Conservation (phyloP, 495 filamentous ascomycete genomes). For the Podospora pseudocomata region DNA sequence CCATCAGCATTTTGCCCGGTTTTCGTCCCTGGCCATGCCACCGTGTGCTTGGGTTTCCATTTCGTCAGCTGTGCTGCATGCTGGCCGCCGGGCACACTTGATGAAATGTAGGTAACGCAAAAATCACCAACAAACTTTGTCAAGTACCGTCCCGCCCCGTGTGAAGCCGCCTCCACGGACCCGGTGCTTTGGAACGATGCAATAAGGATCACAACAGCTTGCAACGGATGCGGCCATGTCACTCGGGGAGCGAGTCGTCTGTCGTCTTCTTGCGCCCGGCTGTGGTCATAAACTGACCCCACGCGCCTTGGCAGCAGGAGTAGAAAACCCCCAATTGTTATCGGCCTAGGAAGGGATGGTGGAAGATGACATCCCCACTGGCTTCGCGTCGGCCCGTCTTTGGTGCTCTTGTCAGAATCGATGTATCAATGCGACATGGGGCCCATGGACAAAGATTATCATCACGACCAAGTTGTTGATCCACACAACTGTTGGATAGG, state of each 20-base stretch:
- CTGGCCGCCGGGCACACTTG: background rate
- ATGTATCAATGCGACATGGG: background rate
- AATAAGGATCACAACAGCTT: background rate
- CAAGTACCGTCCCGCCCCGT: slow-evolving; percentile 5
- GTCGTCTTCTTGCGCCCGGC: background rate
- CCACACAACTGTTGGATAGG: background rate
- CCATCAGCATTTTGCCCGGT: background rate
- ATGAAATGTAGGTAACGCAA: background rate
- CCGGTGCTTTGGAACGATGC: slow-evolving; percentile 11
- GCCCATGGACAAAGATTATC: background rate
- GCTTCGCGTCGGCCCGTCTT: slow-evolving; percentile 9
- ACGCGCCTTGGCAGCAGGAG: background rate
- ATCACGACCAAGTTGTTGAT: background rate
- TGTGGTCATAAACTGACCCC: background rate
- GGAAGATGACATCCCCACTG: background rate
- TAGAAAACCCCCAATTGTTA: background rate
- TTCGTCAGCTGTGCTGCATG: background rate
- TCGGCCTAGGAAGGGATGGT: background rate
- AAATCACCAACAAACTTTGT: slow-evolving; percentile 11
- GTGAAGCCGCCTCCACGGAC: slow-evolving; percentile 4
- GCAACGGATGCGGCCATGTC: background rate
- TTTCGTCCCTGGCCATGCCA: background rate
- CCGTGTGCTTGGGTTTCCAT: background rate
- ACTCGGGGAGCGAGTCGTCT: background rate
- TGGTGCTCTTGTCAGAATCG: slow-evolving; percentile 3